Base-by-base conservation (phyloP, 1,139 yeast species). In the Geotrichum klebahnii region DNA sequence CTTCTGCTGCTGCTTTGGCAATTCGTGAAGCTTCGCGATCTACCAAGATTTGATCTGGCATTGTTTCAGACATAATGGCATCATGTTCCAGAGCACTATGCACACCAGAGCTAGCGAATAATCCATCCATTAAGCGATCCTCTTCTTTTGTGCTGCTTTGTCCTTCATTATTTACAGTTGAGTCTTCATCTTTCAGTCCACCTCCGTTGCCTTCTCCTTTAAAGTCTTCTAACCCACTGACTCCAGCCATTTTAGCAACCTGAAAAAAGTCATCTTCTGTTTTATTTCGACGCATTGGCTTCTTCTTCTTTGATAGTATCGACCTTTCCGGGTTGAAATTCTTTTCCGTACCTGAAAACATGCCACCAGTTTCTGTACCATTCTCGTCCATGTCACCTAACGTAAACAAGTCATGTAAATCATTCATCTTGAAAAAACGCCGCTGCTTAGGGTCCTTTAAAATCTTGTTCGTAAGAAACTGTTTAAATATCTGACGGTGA, bases 401-500 rank as follows among this genome's bases (percentile, higher is more conserved):
- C 0, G 94, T 78, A 64, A 94, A 92, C 52, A 92, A 70, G 67
- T 92, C 97, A 60, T 90, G 95, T 46, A 92, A 69, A 61, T 94
- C 98, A 60, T 85, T 88, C 76, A 82, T 83, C 63, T 92, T 92
- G 71, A 92, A 92, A 60, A 92, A 90, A 53, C 97, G 71, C 54
- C 92, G 77, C 63, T 94, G 98, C 58, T 90, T 90, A 0, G 98
- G 98, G 63, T 92, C 98, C 58, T 89, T 90, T 61, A 94, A 72
- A 57, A 92, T 90, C 68, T 92, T 94, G 68, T 94, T 94, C 0
- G 97, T 87, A 56, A 92, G 69, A 60, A 92, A 85, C 53, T 95
- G 97, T 66, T 92, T 92, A 76, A 92, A 94, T 37, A 92, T 92
- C 67, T 92, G 98, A 28, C 98, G 77, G 61, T 94, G 98, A 61